Evolutionary conservation across 2,329 filamentous ascomycete species (phyloP).

Genomic region (Cordyceps farinosa): DNA sequence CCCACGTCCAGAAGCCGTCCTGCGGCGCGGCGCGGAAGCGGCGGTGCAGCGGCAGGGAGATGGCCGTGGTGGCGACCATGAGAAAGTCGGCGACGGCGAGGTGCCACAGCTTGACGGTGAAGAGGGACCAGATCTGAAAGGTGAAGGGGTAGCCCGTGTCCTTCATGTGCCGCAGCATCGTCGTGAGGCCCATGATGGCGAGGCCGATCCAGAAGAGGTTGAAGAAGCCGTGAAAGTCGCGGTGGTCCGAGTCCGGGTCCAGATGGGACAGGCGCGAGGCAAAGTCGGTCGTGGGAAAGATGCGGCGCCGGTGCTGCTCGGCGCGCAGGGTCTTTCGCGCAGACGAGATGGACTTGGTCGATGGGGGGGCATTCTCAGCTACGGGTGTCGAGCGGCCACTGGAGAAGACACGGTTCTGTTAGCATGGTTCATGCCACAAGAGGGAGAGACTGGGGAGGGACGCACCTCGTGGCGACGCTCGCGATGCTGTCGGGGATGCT

Average conservation of each 20-base stretch:
- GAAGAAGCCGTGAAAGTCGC: slow-evolving; percentile 96
- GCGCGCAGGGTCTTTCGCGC: slow-evolving; percentile 80
- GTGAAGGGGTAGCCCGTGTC: slow-evolving; percentile 86
- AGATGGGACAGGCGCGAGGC: slow-evolving; percentile 90
- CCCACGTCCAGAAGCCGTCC: slow-evolving; percentile 65
- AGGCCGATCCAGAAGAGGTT: slow-evolving; percentile 97
- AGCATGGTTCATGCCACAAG: neutral
- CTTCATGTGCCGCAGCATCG: slow-evolving; percentile 88
- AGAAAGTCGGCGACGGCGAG: slow-evolving; percentile 76
- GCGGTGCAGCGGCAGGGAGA: slow-evolving; percentile 71
- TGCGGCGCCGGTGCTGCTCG: slow-evolving; percentile 67
- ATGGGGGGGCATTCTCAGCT: slow-evolving; percentile 88
- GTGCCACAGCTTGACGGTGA: slow-evolving; percentile 86
- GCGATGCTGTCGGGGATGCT: slow-evolving; percentile 34
- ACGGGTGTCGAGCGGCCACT: slow-evolving; percentile 78
- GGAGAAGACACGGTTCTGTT: slow-evolving; percentile 9
- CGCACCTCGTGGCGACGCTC: slow-evolving; percentile 46
- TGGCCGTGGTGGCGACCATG: slow-evolving; percentile 74
- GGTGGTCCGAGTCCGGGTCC: slow-evolving; percentile 85
- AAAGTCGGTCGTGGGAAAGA: slow-evolving; percentile 94
- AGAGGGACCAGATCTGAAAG: slow-evolving; percentile 81
- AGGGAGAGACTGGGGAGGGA: neutral
- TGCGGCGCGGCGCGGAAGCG: slow-evolving; percentile 54
- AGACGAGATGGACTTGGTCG: slow-evolving; percentile 77
- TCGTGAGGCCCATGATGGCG: slow-evolving; percentile 93